These are phyloP conservation scores for Neurospora sp. DNA, from an alignment of 495 filamentous ascomycete species.

Conservation along the genomic window DNA sequence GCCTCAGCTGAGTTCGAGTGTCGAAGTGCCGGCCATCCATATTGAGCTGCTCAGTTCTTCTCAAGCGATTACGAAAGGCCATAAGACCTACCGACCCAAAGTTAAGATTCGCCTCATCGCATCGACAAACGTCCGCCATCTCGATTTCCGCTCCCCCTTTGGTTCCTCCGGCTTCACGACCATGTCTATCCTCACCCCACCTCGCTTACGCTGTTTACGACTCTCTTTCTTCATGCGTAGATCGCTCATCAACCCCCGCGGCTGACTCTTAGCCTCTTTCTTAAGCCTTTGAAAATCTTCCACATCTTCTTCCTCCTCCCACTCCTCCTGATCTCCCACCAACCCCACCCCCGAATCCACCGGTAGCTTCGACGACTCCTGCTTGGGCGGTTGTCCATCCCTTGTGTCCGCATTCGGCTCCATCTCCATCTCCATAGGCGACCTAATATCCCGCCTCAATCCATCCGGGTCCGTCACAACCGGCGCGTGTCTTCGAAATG, in stretches of 20 bases:
- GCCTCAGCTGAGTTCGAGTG: no score
- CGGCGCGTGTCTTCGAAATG: neutral
- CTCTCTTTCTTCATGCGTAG: neutral
- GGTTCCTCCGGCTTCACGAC: neutral
- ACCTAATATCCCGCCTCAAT: neutral
- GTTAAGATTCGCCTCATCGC: neutral
- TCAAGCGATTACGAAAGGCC: no score
- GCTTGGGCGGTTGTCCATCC: neutral
- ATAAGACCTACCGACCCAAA: neutral
- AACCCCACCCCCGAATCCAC: neutral
- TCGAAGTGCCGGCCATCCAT: no score
- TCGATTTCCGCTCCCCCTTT: neutral
- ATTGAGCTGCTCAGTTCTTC: no score
- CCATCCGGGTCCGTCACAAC: neutral
- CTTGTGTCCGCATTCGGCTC: rapidly evolving
- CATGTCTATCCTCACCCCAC: neutral
- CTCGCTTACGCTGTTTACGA: neutral
- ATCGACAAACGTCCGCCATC: neutral
- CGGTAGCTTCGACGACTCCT: neutral
- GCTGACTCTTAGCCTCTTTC: neutral
- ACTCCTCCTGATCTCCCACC: neutral
- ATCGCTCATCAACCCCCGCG: neutral
- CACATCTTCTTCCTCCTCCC: neutral
- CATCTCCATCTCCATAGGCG: neutral
- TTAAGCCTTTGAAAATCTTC: rapidly evolving